Percentiles rank a stretch among this genome's conserved stretches.
Evolutionary conservation across 306 rosid genomes (phyloP).

Genomic region (Cyamopsis tetragonoloba): DNA sequence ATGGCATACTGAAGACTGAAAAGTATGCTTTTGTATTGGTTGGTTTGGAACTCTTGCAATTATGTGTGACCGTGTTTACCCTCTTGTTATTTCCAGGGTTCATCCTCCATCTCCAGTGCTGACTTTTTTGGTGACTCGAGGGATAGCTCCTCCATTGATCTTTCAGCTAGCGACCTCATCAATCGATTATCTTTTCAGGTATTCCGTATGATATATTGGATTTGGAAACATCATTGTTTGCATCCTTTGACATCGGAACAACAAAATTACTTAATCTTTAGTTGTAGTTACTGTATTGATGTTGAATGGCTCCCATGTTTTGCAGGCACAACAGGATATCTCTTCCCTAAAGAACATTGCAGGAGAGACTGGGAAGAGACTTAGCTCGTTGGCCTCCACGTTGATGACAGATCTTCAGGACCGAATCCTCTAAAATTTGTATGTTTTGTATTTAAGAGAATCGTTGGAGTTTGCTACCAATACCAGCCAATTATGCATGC

Average conservation of each 20-base stretch:
- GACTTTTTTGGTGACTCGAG: conserved; percentile 70
- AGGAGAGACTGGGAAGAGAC: conserved; percentile 97
- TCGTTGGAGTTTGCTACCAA: conserved; percentile 24
- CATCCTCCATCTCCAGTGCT: conserved; percentile 81
- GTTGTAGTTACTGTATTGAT: background rate
- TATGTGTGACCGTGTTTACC: background rate
- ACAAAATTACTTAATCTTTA: background rate
- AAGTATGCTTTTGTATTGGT: background rate
- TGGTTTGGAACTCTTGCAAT: background rate
- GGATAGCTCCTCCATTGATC: conserved; percentile 57
- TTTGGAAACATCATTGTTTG: background rate
- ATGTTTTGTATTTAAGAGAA: conserved; percentile 28
- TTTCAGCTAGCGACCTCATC: conserved; percentile 61
- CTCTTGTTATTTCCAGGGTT: conserved; percentile 52
- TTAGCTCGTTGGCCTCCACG: conserved; percentile 75
- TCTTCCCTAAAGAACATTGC: conserved; percentile 86
- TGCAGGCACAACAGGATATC: conserved; percentile 91
- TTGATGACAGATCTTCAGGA: conserved; percentile 92
- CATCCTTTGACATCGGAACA: background rate
- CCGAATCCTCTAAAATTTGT: conserved; percentile 74
- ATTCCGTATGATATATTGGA: conserved; percentile 3
- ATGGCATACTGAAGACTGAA: background rate
- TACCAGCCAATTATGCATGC: conserved; percentile 41
- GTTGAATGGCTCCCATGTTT: background rate
- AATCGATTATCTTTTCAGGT: conserved; percentile 90